phyloP scores from a whole-genome alignment of 306 rosid genomes.

The Dryas octopetala region DNA sequence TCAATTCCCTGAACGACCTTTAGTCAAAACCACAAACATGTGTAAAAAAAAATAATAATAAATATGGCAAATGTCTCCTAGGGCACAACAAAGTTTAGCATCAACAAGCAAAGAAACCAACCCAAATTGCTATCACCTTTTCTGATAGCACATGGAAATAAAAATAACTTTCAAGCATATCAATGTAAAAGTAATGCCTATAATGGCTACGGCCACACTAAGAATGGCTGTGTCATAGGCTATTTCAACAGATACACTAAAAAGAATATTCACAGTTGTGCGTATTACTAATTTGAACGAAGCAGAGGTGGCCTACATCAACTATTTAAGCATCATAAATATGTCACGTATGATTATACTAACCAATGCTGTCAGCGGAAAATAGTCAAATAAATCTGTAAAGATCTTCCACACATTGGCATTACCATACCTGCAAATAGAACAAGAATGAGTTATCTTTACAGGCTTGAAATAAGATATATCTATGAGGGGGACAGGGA shows the following conservation, averaged over 20 bases:
- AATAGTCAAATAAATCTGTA: conserved; percentile 94
- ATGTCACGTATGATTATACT: conserved; percentile 32
- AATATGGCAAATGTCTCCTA: background rate
- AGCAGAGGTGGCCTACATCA: background rate
- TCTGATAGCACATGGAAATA: background rate
- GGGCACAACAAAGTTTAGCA: background rate
- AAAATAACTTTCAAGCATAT: background rate
- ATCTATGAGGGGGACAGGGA: background rate
- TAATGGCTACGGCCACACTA: background rate
- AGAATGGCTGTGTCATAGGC: background rate
- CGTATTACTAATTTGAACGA: background rate
- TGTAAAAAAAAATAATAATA: too few species aligned
- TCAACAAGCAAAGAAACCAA: background rate
- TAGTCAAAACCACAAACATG: background rate
- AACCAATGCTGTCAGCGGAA: conserved; percentile 95
- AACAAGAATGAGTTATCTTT: conserved; percentile 15
- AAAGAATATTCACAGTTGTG: background rate
- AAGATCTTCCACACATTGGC: conserved; percentile 97
- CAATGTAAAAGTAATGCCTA: background rate
- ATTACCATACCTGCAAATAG: conserved; percentile 80
- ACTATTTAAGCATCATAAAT: conserved; percentile 4
- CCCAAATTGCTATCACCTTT: background rate
- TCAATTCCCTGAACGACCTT: too few species aligned
- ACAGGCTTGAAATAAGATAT: background rate
- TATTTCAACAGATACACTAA: background rate